phyloP scores from a whole-genome alignment of 805 yeast genomes.

The Cyberlindnera mycetangii region DNA sequence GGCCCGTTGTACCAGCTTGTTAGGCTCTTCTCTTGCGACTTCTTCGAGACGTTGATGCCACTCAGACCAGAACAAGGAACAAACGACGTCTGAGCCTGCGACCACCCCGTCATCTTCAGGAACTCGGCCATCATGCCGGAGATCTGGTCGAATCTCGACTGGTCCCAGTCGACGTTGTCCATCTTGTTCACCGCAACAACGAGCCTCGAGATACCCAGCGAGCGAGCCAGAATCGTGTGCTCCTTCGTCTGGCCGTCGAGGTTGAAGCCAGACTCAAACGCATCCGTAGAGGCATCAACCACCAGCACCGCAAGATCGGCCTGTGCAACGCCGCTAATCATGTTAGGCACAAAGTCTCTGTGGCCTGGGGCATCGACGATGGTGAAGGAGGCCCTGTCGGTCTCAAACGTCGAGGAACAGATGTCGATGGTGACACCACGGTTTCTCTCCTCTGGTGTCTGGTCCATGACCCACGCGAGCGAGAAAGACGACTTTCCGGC shows the following conservation, averaged over 20 bases:
- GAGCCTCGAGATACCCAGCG: constrained; percentile 84
- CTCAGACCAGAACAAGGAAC: constrained; percentile 91
- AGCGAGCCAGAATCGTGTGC: constrained; percentile 87
- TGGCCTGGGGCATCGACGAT: constrained; percentile 96
- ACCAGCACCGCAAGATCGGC: constrained; percentile 90
- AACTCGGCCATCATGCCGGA: constrained; percentile 73
- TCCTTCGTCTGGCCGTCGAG: constrained; percentile 95
- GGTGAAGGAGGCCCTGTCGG: constrained; percentile 85
- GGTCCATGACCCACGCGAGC: constrained; percentile 97
- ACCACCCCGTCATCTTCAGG: constrained; percentile 84
- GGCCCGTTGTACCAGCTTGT: constrained; percentile 46
- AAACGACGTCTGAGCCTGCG: constrained; percentile 79
- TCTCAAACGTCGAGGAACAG: constrained; percentile 90
- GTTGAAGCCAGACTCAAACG: constrained; percentile 93
- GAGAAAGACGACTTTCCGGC: constrained; percentile 97
- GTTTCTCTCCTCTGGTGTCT: constrained; percentile 93
- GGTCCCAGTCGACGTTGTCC: constrained; percentile 90
- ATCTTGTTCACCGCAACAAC: constrained; percentile 92
- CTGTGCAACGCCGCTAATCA: constrained; percentile 94
- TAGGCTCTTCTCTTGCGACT: constrained; percentile 52
- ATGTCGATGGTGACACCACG: constrained; percentile 96
- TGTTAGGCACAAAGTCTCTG: constrained; percentile 94
- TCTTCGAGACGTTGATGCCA: constrained; percentile 87
- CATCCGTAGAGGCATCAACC: constrained; percentile 91
- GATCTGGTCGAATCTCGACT: constrained; percentile 77